These are phyloP conservation scores for Flaveria sonorensis DNA, from an alignment of 129 eudicot genomes.

Conservation along the genomic window DNA sequence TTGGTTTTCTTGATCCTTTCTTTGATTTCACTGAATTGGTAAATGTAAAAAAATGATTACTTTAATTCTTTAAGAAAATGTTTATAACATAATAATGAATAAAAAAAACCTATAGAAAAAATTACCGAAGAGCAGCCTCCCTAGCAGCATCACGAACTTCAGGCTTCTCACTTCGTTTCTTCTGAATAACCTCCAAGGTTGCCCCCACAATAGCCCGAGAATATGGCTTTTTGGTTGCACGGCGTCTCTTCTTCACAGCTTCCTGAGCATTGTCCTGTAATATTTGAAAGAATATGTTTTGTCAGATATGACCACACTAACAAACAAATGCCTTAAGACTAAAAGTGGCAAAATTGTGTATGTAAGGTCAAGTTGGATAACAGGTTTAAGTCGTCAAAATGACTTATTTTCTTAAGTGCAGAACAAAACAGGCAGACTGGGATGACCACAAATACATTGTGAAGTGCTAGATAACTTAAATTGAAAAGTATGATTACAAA, in stretches of 20 bases:
- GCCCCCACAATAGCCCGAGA: conserved; percentile 73
- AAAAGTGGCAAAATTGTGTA: background rate
- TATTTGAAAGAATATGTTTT: background rate
- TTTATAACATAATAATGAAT: background rate
- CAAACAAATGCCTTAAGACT: background rate
- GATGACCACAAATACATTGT: no score
- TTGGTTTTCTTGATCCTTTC: conserved; percentile 67
- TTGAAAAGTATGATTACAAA: background rate
- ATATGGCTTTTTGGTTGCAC: conserved; percentile 65
- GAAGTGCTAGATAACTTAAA: background rate
- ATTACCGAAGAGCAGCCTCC: conserved; percentile 64
- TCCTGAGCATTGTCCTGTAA: conserved; percentile 58
- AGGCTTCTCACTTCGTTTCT: conserved; percentile 62
- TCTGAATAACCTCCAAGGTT: conserved; percentile 66
- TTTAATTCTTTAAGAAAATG: background rate
- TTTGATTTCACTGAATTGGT: conserved; percentile 48
- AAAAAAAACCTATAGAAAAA: background rate
- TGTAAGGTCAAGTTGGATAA: background rate
- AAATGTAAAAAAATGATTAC: background rate
- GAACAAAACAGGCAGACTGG: background rate
- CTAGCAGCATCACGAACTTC: conserved; percentile 79
- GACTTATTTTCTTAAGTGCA: background rate
- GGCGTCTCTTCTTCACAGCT: conserved; percentile 62
- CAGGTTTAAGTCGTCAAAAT: background rate
- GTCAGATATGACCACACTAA: background rate